Percentiles rank a stretch among this genome's conserved stretches.
Evolutionary conservation across 192 early-diverging fungal genomes (phyloP).

Genomic region (Gamsiella multidivaricata): DNA sequence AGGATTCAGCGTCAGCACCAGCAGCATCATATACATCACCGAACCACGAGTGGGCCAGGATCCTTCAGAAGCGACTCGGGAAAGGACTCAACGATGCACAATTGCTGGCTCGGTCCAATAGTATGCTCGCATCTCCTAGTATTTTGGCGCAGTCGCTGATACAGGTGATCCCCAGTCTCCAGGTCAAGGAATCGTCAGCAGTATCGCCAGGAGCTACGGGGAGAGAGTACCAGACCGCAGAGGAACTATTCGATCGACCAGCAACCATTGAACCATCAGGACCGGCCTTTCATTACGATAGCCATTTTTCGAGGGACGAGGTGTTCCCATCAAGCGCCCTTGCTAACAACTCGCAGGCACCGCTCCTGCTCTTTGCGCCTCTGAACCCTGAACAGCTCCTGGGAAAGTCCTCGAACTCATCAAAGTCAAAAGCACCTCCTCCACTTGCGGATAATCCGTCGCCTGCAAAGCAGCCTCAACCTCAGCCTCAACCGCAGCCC

Average conservation of each 20-base stretch:
- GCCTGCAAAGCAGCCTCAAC: conserved; percentile 1
- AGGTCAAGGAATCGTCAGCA: conserved; percentile 37
- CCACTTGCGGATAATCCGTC: conserved; percentile 4
- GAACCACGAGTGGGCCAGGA: conserved; percentile 44
- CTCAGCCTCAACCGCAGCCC: conserved; percentile 12
- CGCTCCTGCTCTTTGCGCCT: conserved; percentile 40
- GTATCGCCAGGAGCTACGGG: conserved; percentile 19
- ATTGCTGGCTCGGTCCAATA: conserved; percentile 40
- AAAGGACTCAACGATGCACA: conserved; percentile 48
- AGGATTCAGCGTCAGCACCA: neutral
- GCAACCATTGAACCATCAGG: conserved; percentile 31
- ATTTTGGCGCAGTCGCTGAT: conserved; percentile 47
- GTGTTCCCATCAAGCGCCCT: conserved; percentile 36
- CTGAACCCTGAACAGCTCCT: conserved; percentile 41
- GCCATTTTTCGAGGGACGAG: conserved; percentile 17
- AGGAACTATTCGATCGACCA: conserved; percentile 51
- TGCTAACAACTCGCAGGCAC: conserved; percentile 5
- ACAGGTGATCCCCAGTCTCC: conserved; percentile 46
- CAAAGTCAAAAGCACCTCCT: conserved; percentile 27
- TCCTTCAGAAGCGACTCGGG: conserved; percentile 35
- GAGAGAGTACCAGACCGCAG: conserved; percentile 44
- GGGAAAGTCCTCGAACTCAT: conserved; percentile 14
- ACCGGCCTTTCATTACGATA: conserved; percentile 21
- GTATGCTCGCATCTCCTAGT: conserved; percentile 50
- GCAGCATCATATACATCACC: conserved; percentile 44